phyloP scores from a whole-genome alignment of 352 stramenopile genomes.

The Globisporangium takayamanum region DNA sequence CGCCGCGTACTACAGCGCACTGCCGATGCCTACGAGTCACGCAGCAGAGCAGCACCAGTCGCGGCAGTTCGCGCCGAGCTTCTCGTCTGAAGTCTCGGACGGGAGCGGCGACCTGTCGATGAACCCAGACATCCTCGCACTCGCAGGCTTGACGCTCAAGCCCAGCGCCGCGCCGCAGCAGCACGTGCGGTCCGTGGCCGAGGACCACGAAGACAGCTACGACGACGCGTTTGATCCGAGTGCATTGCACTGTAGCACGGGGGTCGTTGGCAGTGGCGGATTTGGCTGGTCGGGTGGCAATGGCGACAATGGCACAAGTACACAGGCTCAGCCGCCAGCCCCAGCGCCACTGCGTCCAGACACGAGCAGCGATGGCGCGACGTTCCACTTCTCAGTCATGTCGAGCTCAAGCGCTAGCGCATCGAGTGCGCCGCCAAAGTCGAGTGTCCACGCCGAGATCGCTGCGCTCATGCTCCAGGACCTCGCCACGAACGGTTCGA shows the following conservation, averaged over 20 bases:
- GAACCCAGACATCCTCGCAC: slow-evolving; percentile 47
- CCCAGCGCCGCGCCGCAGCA: slow-evolving; percentile 3
- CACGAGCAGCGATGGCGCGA: slow-evolving; percentile 1
- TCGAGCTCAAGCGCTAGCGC: slow-evolving; percentile 2
- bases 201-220: slow-evolving; percentile 12
- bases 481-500: slow-evolving; percentile 2
- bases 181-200: slow-evolving; percentile 5
- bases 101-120: slow-evolving; percentile 37
- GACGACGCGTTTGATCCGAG: background rate
- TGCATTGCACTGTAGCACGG: background rate
- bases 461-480: slow-evolving; percentile 13
- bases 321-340: no score
- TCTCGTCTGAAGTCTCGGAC: slow-evolving; percentile 36
- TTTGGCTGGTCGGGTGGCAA: slow-evolving; percentile 7
- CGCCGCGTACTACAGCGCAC: slow-evolving; percentile 5
- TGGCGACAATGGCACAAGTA: background rate
- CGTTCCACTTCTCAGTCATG: slow-evolving; percentile 15
- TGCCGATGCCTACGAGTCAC: slow-evolving; percentile 16
- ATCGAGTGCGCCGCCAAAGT: background rate
- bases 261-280: background rate
- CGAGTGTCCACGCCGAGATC: slow-evolving; percentile 14
- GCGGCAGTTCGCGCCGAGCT: slow-evolving; percentile 16
- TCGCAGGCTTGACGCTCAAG: slow-evolving; percentile 37
- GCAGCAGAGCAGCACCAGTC: background rate
- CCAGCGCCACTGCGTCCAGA: no score